Percentiles rank a stretch among this genome's conserved stretches.
These are phyloP conservation scores for Kingdonia uniflora DNA, from an alignment of 164 flowering plant genomes.

Conservation along the genomic window DNA sequence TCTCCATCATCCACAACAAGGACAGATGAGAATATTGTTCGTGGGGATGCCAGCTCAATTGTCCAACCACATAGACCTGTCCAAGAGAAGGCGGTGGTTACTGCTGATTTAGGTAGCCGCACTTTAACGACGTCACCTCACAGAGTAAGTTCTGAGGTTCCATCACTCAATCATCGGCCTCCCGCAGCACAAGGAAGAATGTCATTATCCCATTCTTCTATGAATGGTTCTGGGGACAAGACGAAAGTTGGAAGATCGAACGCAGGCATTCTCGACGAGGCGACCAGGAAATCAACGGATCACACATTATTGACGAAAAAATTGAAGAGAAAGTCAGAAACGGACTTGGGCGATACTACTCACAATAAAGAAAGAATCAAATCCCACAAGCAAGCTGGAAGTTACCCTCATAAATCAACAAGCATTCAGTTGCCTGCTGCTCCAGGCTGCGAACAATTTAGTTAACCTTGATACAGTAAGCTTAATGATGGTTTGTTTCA, in stretches of 20 bases:
- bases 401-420: conserved; percentile 3
- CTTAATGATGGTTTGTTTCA: no score
- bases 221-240: conserved; percentile 24
- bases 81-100: conserved; percentile 23
- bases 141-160: conserved; percentile 16
- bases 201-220: conserved; percentile 16
- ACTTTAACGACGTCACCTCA: conserved; percentile 14
- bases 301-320: conserved; percentile 31
- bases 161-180: conserved; percentile 5
- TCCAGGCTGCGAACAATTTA: conserved; percentile 21
- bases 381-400: conserved; percentile 20
- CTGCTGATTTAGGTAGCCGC: conserved; percentile 26
- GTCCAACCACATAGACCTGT: conserved; percentile 19
- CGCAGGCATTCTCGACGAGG: conserved; percentile 18
- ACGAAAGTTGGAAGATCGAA: conserved; percentile 29
- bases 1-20: conserved; percentile 16
- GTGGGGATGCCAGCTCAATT: conserved; percentile 21
- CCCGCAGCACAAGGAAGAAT: conserved; percentile 9
- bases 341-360: conserved; percentile 17
- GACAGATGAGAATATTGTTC: conserved; percentile 22
- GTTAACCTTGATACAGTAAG: conserved; percentile 11
- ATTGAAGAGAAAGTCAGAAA: conserved; percentile 35
- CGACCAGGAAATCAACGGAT: conserved; percentile 13
- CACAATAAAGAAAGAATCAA: conserved; percentile 35
- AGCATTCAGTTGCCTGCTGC: conserved; percentile 13